Evolutionary conservation across 2,329 filamentous ascomycete species (phyloP).

Genomic region (Trichoderma sp.): DNA sequence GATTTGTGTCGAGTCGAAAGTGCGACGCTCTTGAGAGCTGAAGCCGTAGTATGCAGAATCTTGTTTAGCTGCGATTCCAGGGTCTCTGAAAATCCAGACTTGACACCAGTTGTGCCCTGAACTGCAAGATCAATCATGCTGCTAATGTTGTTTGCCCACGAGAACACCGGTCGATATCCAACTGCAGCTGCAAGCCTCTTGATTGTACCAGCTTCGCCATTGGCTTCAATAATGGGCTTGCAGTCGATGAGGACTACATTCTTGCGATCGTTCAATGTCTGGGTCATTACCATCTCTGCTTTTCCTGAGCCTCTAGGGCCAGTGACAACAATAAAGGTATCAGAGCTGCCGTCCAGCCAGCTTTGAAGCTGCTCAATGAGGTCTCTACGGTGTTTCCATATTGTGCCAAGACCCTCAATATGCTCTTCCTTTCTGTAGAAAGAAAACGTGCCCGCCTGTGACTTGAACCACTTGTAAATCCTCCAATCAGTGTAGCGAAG

Average conservation of each 20-base stretch:
- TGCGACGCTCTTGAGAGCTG: conserved; percentile 77
- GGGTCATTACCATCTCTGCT: conserved; percentile 82
- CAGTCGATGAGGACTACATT: conserved; percentile 89
- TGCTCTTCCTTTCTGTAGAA: conserved; percentile 62
- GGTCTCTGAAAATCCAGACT: conserved; percentile 92
- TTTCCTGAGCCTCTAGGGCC: conserved; percentile 92
- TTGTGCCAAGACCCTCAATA: conserved; percentile 71
- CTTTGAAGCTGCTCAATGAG: conserved; percentile 80
- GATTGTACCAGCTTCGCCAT: conserved; percentile 85
- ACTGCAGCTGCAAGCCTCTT: conserved; percentile 78
- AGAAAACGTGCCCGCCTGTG: conserved; percentile 63
- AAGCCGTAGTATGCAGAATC: conserved; percentile 82
- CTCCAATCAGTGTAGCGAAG: conserved; percentile 74
- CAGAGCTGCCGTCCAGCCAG: conserved; percentile 85
- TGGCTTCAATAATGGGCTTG: conserved; percentile 88
- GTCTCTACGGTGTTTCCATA: conserved; percentile 85
- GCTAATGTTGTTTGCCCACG: conserved; percentile 93
- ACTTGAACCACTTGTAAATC: conserved; percentile 79
- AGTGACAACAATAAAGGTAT: conserved; percentile 92
- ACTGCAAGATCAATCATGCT: conserved; percentile 91
- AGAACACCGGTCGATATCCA: conserved; percentile 91
- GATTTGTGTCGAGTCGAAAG: conserved; percentile 70
- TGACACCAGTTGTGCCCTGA: conserved; percentile 90
- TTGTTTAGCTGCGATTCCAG: conserved; percentile 87
- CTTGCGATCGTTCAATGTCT: conserved; percentile 74